Evolutionary conservation across 257 asterid species (phyloP).

Genomic region (Lavandula angustifolia): DNA sequence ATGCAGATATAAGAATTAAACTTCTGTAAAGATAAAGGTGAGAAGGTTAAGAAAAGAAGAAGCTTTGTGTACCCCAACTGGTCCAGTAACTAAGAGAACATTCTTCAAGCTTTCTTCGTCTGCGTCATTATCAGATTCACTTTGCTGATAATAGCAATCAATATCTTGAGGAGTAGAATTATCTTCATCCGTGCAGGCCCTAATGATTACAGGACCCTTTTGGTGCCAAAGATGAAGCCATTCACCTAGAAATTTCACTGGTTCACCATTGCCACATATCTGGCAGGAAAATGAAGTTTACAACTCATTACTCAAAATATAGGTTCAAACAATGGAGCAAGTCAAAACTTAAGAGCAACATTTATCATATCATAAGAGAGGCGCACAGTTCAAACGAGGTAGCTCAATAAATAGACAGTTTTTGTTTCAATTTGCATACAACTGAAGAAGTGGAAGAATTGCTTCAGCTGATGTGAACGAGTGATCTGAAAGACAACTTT

Average conservation of each 20-base stretch:
- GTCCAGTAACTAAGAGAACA: constrained; percentile 89
- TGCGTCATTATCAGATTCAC: constrained; percentile 55
- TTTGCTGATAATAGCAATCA: constrained; percentile 50
- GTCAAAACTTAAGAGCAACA: constrained; percentile 14
- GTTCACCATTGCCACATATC: constrained; percentile 87
- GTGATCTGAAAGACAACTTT: too few relatives aligned
- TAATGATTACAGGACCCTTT: constrained; percentile 49
- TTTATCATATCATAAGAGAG: constrained; percentile 25
- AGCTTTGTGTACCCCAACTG: constrained; percentile 81
- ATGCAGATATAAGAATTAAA: constrained; percentile 21
- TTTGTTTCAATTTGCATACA: constrained; percentile 14
- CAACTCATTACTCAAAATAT: constrained; percentile 14
- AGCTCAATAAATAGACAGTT: constrained; percentile 15
- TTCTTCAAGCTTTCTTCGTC: constrained; percentile 71
- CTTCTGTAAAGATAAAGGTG: constrained; percentile 10
- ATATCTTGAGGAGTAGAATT: constrained; percentile 36
- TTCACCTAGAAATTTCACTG: constrained; percentile 69
- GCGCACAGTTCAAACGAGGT: not conserved
- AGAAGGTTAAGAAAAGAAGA: constrained; percentile 20
- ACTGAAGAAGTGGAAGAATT: not conserved
- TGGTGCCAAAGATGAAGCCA: constrained; percentile 92
- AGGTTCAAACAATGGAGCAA: constrained; percentile 16
- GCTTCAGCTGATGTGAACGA: not conserved
- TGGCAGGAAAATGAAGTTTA: constrained; percentile 39
- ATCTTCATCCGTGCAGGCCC: constrained; percentile 41